phyloP scores from a whole-genome alignment of 108 stramenopile genomes.

The Parietichytrium sp. region DNA sequence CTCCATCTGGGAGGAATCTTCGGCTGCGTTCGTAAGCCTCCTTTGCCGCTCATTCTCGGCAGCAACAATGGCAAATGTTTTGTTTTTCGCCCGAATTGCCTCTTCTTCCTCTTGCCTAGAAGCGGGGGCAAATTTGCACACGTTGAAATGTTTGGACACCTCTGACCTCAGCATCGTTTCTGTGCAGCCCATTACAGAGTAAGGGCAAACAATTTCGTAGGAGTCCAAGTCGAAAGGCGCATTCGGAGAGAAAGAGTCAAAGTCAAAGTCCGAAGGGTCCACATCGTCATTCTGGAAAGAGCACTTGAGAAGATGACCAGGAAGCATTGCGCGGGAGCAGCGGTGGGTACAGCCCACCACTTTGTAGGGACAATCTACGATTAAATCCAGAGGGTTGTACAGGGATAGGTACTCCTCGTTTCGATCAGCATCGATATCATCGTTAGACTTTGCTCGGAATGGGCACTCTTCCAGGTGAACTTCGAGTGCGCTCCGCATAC shows the following conservation, averaged over 20 bases:
- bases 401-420: not conserved
- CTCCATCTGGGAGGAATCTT: not conserved
- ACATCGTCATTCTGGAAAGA: not conserved
- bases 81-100: not conserved
- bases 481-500: not conserved
- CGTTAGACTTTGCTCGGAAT: not conserved
- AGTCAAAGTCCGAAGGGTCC: not conserved
- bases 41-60: constrained; percentile 7
- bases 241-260: too few relatives aligned
- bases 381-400: constrained; percentile 2
- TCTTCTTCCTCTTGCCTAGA: constrained; percentile 19
- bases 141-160: not conserved
- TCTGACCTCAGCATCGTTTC: constrained; percentile 31
- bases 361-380: not conserved
- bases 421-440: not conserved
- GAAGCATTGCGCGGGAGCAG: constrained; percentile 22
- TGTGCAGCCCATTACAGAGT: constrained; percentile 30
- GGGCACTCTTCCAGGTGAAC: not conserved
- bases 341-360: constrained; percentile 21
- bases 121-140: not conserved
- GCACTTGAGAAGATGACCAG: constrained; percentile 12
- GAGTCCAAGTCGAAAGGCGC: constrained; percentile 30
- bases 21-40: not conserved
- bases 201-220: constrained; percentile 25
- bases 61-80: not conserved